Conservation (phyloP, 495 filamentous ascomycete genomes). For the Cercophora samala region DNA sequence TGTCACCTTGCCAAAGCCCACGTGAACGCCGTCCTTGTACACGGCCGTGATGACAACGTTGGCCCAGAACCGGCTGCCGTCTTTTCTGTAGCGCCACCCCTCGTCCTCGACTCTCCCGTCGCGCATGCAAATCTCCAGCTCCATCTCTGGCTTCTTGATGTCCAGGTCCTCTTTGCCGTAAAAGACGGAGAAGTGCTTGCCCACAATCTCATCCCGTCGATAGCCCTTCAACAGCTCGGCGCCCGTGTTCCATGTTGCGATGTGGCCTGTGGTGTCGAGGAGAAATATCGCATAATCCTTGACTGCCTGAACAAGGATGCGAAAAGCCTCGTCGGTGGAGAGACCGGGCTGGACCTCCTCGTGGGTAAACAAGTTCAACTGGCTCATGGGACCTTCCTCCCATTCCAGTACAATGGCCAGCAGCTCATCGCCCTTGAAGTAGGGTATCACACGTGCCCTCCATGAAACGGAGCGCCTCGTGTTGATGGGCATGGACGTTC, state of each 20-base stretch:
- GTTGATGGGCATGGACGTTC: conserved; percentile 29
- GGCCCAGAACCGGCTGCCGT: conserved; percentile 63
- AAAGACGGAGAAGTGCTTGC: conserved; percentile 61
- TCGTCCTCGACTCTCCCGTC: conserved; percentile 63
- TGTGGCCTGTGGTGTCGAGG: conserved; percentile 55
- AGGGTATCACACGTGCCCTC: conserved; percentile 48
- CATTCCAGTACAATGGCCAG: conserved; percentile 50
- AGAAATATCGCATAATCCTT: conserved; percentile 69
- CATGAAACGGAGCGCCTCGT: conserved; percentile 28
- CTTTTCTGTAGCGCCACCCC: conserved; percentile 62
- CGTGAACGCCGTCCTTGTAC: conserved; percentile 53
- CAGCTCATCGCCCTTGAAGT: conserved; percentile 47
- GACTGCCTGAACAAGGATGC: conserved; percentile 60
- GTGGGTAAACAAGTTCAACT: conserved; percentile 30
- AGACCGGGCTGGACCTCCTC: conserved; percentile 44
- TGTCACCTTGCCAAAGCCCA: conserved; percentile 65
- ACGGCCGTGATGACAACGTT: conserved; percentile 64
- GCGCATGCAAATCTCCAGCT: conserved; percentile 55
- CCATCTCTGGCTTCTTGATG: conserved; percentile 52
- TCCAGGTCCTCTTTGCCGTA: conserved; percentile 55
- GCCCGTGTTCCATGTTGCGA: conserved; percentile 62
- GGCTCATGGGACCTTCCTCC: conserved; percentile 30
- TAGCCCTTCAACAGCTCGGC: conserved; percentile 61
- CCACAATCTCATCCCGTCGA: conserved; percentile 54
- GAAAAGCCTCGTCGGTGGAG: conserved; percentile 54